Evolutionary conservation across 2,329 filamentous ascomycete species (phyloP).

Genomic region (Neopestalotiopsis sp.): DNA sequence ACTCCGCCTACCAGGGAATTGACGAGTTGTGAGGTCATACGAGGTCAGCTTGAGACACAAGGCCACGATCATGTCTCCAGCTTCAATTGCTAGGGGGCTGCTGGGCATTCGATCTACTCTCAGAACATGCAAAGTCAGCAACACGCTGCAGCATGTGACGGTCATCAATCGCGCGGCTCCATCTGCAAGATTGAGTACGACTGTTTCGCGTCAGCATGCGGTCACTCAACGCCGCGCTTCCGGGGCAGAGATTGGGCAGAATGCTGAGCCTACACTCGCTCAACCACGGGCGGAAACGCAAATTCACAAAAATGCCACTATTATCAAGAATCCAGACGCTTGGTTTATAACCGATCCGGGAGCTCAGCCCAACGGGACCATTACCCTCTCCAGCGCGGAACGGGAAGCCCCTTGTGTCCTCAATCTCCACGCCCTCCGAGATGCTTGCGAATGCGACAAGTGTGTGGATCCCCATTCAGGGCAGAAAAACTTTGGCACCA

Average conservation of each 20-base stretch:
- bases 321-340: not conserved
- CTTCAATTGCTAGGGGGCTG: not conserved
- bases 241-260: too few species aligned
- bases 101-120: not conserved
- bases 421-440: slow-evolving; percentile 50
- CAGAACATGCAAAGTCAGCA: not conserved
- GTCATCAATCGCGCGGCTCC: not conserved
- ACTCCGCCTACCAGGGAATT: too few species aligned
- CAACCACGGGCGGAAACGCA: not conserved
- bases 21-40: not conserved
- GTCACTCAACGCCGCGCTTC: not conserved
- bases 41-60: not conserved
- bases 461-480: slow-evolving; percentile 65
- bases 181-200: not conserved
- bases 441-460: slow-evolving; percentile 61
- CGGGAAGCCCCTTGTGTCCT: slow-evolving; percentile 4
- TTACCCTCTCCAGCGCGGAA: not conserved
- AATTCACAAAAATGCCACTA: not conserved
- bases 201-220: not conserved
- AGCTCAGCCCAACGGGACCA: too few species aligned
- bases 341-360: not conserved
- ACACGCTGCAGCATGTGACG: not conserved
- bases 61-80: not conserved
- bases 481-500: slow-evolving; percentile 69
- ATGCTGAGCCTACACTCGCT: not conserved